Conservation (phyloP, 2,329 filamentous ascomycete species). For the Alternaria tenuissima region DNA sequence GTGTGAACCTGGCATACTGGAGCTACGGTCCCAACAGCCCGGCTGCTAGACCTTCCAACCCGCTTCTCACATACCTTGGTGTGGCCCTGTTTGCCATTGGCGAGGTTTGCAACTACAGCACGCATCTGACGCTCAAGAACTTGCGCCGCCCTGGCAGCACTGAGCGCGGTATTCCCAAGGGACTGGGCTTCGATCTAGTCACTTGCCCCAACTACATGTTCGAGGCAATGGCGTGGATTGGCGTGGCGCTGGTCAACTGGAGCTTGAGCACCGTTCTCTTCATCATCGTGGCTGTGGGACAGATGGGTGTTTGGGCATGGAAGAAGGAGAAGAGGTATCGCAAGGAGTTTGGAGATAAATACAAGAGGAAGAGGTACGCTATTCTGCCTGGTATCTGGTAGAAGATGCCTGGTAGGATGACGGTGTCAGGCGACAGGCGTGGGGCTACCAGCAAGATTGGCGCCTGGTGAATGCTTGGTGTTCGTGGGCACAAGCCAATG, state of each 20-base stretch:
- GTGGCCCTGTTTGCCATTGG: slow-evolving; percentile 77
- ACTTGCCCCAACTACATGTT: slow-evolving; percentile 99
- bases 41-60: slow-evolving; percentile 64
- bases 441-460: neutral
- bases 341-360: slow-evolving; percentile 89
- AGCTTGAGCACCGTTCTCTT: slow-evolving; percentile 83
- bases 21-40: slow-evolving; percentile 80
- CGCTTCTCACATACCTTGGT: slow-evolving; percentile 64
- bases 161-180: slow-evolving; percentile 85
- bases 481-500: slow-evolving; percentile 4
- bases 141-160: slow-evolving; percentile 79
- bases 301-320: slow-evolving; percentile 88
- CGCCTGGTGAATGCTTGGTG: neutral
- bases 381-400: slow-evolving; percentile 82
- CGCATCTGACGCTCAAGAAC: slow-evolving; percentile 79
- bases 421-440: neutral
- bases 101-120: slow-evolving; percentile 80
- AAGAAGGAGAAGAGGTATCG: slow-evolving; percentile 93
- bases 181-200: slow-evolving; percentile 83
- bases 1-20: slow-evolving; percentile 82
- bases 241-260: slow-evolving; percentile 79
- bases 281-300: slow-evolving; percentile 72
- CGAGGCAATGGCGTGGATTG: slow-evolving; percentile 85
- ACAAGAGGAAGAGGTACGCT: slow-evolving; percentile 90
- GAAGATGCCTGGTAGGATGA: slow-evolving; percentile 55